Evolutionary conservation across 805 yeast species (phyloP), one percentile per base, ranked within the genome.

Genomic region (Metschnikowia hibisci): DNA sequence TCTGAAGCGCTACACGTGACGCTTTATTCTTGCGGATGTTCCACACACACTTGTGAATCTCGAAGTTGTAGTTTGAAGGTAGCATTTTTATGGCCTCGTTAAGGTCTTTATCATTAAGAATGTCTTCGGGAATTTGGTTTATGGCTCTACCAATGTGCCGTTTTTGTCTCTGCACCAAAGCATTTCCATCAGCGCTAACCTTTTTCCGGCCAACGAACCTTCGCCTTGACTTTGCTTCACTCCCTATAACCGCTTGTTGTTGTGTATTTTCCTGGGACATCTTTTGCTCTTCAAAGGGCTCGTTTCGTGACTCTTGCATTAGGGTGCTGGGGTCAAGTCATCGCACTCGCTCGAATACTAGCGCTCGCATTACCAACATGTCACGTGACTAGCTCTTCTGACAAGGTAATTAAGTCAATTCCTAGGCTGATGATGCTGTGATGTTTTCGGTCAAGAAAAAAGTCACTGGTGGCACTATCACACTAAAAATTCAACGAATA

Each of bases 41-140:
- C 96, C 96, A 91, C 3, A 93, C 82, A 0, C 97, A 90, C 60
- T 93, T 93, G 62, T 89, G 97, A 45, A 93, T 82, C 62, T 93
- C 99, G 64, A 93, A 93, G 66, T 90, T 91, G 64, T 93, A 93
- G 62, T 93, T 93, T 1, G 87, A 75, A 2, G 99, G 99, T 4
- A 93, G 68, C 4, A 91, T 68, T 48, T 76, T 76, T 25, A 89
- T 81, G 1, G 97, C 96, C 35, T 80, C 84, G 54, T 87, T 87
- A n/a, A 93, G 69, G 18, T 86, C 96, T 45, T 74, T 68, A 61
- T 93, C 93, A 15, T 86, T 67, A 15, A 88, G 61, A 14, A 93
- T 90, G 3, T 88, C 96, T 10, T 76, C 79, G 3, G 99, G 99
- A 7, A 93, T 86, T 58, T 87, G 96, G 56, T 88, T 86, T 64